Evolutionary conservation across 1,139 yeast genomes (phyloP).

Genomic region (Zhuliangozyma blackwelliae): DNA sequence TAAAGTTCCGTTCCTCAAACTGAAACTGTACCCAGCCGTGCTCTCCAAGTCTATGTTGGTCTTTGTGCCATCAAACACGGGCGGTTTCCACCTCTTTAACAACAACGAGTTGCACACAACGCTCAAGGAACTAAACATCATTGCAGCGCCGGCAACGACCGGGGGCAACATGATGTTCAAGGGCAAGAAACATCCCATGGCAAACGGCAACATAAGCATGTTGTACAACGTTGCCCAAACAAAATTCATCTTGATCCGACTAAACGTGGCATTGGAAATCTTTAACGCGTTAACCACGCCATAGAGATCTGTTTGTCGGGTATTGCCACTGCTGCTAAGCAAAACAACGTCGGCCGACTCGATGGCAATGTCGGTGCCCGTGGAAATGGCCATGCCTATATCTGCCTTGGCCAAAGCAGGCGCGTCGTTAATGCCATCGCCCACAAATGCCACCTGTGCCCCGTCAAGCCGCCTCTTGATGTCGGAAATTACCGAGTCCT

Average conservation of each 20-base stretch:
- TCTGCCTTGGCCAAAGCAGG: constrained; percentile 91
- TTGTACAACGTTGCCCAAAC: constrained; percentile 87
- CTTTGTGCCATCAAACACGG: constrained; percentile 17
- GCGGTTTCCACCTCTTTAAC: constrained; percentile 60
- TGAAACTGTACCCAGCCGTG: constrained; percentile 17
- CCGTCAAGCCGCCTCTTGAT: constrained; percentile 47
- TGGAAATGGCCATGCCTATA: constrained; percentile 84
- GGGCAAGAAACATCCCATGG: constrained; percentile 87
- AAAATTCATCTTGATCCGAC: constrained; percentile 74
- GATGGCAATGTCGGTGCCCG: constrained; percentile 94
- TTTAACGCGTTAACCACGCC: constrained; percentile 74
- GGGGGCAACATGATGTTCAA: constrained; percentile 77
- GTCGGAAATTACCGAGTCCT: constrained; percentile 60
- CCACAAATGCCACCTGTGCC: constrained; percentile 65
- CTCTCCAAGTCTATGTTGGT: constrained; percentile 21
- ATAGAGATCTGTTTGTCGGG: constrained; percentile 42
- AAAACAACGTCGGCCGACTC: constrained; percentile 95
- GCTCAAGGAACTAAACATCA: constrained; percentile 90
- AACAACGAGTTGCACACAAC: constrained; percentile 79
- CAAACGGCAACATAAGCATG: constrained; percentile 84
- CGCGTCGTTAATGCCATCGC: constrained; percentile 96
- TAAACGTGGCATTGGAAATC: constrained; percentile 66
- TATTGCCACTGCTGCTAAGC: constrained; percentile 20
- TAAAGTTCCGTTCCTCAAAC: constrained; percentile 26
- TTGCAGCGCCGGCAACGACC: constrained; percentile 87